Base-by-base conservation (phyloP, 352 stramenopile genomes). In the Globisporangium cylindrosporum region DNA sequence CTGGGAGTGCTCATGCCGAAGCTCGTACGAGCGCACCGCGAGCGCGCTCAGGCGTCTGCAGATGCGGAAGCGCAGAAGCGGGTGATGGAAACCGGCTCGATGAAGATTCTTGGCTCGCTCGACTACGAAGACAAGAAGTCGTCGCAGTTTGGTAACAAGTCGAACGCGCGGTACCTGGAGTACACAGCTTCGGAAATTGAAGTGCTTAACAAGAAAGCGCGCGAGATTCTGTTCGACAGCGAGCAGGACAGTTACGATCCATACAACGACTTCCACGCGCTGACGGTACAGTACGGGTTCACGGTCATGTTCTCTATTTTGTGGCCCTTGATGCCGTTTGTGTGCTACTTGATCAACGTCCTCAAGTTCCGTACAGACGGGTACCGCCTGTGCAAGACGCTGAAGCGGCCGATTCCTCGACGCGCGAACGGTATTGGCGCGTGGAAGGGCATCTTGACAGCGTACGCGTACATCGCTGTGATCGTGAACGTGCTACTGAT, bases 271-370 rank as follows among this genome's bases (percentile, higher is more conserved):
- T 91, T 88, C 62, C 85, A 93, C 67, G 79, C 79, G 25, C 56
- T 90, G 46, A 89, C 84, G 1, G 83, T 91, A 32, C 85, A 91
- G 54, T 93, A 73, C 56, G 85, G 81, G 20, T 91, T 93, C 63
- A 89, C 80, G 9, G 85, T 91, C 49, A 93, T 93, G 83, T 93
- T 93, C 59, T 90, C 81, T 9, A 90, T 93, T 62, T 68, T 93
- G 48, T 93, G 85, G 85, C 85, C 83, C 27, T 62, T 82, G 29
- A 93, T 93, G 85, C 85, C 85, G 0, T 78, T 90, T 59, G 85
- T 79, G 22, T 93, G 85, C 66, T 89, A 85, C 49, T 38, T 86
- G 38, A 90, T 93, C 61, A 93, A 93, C 64, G 78, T 73, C 18
- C 67, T 93, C 58, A 93, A 93, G 68, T 72, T 80, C 4, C 78